phyloP scores from a whole-genome alignment of 1,139 yeast species.

The Geotrichum cucujoidarum region DNA sequence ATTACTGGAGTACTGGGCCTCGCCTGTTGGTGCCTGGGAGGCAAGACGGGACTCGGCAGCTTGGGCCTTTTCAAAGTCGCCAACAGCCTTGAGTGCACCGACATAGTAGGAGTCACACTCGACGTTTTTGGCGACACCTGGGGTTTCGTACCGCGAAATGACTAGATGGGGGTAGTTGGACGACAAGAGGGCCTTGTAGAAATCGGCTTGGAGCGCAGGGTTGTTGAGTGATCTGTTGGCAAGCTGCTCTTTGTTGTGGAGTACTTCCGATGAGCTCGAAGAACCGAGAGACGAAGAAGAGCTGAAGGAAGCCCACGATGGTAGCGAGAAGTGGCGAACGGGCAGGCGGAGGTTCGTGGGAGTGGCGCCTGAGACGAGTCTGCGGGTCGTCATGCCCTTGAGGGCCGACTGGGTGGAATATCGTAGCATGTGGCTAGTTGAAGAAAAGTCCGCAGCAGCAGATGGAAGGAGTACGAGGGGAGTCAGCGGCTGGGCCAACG shows the following conservation, averaged over 20 bases:
- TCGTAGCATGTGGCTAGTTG: neutral
- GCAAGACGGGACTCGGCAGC: slow-evolving; percentile 33
- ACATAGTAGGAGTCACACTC: slow-evolving; percentile 75
- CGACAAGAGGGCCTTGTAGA: slow-evolving; percentile 65
- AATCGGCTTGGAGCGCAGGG: slow-evolving; percentile 70
- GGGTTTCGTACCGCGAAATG: slow-evolving; percentile 84
- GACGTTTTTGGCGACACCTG: slow-evolving; percentile 75
- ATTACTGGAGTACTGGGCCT: neutral
- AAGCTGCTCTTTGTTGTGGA: slow-evolving; percentile 49
- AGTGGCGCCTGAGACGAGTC: neutral
- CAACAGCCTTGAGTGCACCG: slow-evolving; percentile 73
- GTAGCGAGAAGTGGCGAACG: slow-evolving; percentile 12
- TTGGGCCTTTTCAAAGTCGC: slow-evolving; percentile 74
- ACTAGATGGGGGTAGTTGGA: slow-evolving; percentile 91
- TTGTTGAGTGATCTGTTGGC: slow-evolving; percentile 73
- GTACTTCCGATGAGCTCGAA: slow-evolving; percentile 5
- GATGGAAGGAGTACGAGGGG: neutral
- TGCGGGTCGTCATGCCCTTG: neutral
- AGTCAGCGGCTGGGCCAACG: too few species aligned
- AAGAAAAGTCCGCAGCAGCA: neutral
- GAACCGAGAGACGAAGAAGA: slow-evolving; percentile 5
- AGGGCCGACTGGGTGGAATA: neutral
- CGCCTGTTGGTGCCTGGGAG: slow-evolving; percentile 10
- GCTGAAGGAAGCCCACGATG: slow-evolving; percentile 9
- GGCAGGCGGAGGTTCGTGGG: neutral